phyloP scores from a whole-genome alignment of 2,329 filamentous ascomycete genomes.

The Arachnomyces sp. region DNA sequence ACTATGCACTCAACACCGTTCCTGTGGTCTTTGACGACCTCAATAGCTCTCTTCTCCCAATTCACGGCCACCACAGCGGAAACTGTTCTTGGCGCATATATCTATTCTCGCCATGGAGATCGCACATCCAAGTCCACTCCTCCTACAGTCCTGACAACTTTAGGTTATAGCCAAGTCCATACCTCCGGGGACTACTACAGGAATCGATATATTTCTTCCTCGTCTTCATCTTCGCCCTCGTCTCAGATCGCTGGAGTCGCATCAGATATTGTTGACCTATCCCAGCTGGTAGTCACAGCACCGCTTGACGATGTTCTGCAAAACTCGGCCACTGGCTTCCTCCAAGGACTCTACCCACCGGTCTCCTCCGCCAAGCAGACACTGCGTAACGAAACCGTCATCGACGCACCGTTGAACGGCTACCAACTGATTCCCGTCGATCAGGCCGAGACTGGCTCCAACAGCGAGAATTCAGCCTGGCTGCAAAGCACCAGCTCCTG shows the following conservation, averaged over 20 bases:
- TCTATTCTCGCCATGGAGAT: conserved; percentile 88
- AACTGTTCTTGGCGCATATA: conserved; percentile 71
- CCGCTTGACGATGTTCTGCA: conserved; percentile 72
- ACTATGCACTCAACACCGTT: conserved; percentile 20
- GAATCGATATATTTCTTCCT: conserved; percentile 60
- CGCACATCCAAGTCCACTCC: conserved; percentile 69
- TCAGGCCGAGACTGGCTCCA: conserved; percentile 52
- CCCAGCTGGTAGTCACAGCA: conserved; percentile 64
- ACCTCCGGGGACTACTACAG: conserved; percentile 69
- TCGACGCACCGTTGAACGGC: conserved; percentile 64
- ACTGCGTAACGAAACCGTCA: conserved; percentile 61
- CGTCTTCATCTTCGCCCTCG: conserved; percentile 40
- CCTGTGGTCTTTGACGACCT: conserved; percentile 20
- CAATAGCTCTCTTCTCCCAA: conserved; percentile 15
- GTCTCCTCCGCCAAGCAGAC: conserved; percentile 46
- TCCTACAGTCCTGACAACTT: conserved; percentile 65
- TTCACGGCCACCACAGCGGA: conserved; percentile 40
- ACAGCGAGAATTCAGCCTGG: conserved; percentile 52
- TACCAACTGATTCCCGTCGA: conserved; percentile 79
- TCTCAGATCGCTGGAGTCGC: conserved; percentile 59
- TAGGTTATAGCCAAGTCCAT: conserved; percentile 71
- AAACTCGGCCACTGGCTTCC: conserved; percentile 69
- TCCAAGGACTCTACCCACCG: conserved; percentile 83
- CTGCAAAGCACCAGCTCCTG: conserved; percentile 52
- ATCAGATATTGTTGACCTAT: conserved; percentile 56